Percentiles rank a stretch among this genome's conserved stretches.
These are phyloP conservation scores for Wakefieldia striispora DNA, from an alignment of 768 basidiomycete species.

Conservation along the genomic window DNA sequence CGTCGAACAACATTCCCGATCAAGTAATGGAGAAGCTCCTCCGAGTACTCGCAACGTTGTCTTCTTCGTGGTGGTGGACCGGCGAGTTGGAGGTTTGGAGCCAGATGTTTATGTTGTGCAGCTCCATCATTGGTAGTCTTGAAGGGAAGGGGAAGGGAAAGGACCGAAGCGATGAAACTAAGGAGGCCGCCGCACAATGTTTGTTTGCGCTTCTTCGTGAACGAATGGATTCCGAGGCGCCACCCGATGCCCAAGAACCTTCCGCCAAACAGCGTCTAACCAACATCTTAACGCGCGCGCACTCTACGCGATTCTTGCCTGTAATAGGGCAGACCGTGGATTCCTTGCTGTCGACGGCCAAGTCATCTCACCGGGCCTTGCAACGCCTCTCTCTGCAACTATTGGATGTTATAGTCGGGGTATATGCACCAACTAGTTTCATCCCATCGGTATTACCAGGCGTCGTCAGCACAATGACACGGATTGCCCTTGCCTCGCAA, in stretches of 20 bases:
- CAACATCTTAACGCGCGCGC: slow-evolving; percentile 40
- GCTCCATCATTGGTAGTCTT: slow-evolving; percentile 60
- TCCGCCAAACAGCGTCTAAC: slow-evolving; percentile 33
- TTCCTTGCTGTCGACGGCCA: slow-evolving; percentile 58
- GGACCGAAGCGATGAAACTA: slow-evolving; percentile 77
- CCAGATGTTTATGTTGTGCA: slow-evolving; percentile 78
- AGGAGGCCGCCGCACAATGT: slow-evolving; percentile 68
- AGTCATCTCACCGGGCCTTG: slow-evolving; percentile 56
- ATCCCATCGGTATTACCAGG: slow-evolving; percentile 79
- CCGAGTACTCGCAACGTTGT: slow-evolving; percentile 53
- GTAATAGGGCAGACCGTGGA: slow-evolving; percentile 83
- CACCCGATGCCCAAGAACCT: slow-evolving; percentile 24
- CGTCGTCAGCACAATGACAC: slow-evolving; percentile 72
- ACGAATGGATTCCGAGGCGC: slow-evolving; percentile 41
- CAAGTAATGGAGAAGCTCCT: slow-evolving; percentile 77
- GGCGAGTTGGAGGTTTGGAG: slow-evolving; percentile 76
- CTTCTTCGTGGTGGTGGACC: slow-evolving; percentile 82
- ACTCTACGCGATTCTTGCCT: slow-evolving; percentile 57
- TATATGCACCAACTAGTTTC: slow-evolving; percentile 51
- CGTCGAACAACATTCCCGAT: slow-evolving; percentile 67
- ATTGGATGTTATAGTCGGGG: slow-evolving; percentile 48
- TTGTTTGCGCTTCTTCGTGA: slow-evolving; percentile 61
- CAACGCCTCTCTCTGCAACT: slow-evolving; percentile 63
- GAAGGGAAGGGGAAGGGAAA: slow-evolving; percentile 68
- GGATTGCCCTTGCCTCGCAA: slow-evolving; percentile 57